Evolutionary conservation across 192 early-diverging fungal genomes (phyloP).

Genomic region (Coemansia reversa): DNA sequence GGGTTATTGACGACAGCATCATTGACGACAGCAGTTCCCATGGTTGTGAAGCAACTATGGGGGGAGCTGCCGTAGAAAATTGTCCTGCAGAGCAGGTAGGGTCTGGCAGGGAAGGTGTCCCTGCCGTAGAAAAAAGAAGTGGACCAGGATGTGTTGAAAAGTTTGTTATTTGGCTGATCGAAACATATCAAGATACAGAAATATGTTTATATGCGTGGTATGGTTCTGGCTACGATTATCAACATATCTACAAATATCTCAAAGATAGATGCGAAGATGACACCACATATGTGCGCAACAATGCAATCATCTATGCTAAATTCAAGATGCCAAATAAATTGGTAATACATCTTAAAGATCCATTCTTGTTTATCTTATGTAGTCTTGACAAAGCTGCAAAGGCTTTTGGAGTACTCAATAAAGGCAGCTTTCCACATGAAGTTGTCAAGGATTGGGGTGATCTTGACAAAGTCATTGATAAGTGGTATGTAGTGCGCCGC

Average conservation of each 20-base stretch:
- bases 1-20: no score
- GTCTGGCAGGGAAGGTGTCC: no score
- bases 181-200: neutral
- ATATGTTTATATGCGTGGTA: constrained; percentile 6
- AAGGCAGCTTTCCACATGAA: neutral
- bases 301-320: constrained; percentile 5
- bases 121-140: neutral
- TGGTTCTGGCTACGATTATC: constrained; percentile 3
- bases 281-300: constrained; percentile 2
- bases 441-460: constrained; percentile 3
- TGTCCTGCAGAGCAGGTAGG: no score
- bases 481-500: constrained; percentile 2
- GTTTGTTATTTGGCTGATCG: neutral
- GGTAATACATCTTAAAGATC: constrained; percentile 2
- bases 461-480: neutral
- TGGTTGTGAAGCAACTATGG: neutral
- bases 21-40: no score
- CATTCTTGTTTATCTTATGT: constrained; percentile 4
- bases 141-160: constrained; percentile 3
- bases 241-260: constrained; percentile 7
- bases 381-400: constrained; percentile 5
- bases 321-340: constrained; percentile 3
- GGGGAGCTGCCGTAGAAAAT: no score
- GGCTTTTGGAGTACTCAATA: constrained; percentile 2
- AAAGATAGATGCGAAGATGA: constrained; percentile 4